Percentiles rank a stretch among this genome's conserved stretches.
Conservation (phyloP, 192 early-diverging fungal species). For the Haplosporangium gracile region DNA sequence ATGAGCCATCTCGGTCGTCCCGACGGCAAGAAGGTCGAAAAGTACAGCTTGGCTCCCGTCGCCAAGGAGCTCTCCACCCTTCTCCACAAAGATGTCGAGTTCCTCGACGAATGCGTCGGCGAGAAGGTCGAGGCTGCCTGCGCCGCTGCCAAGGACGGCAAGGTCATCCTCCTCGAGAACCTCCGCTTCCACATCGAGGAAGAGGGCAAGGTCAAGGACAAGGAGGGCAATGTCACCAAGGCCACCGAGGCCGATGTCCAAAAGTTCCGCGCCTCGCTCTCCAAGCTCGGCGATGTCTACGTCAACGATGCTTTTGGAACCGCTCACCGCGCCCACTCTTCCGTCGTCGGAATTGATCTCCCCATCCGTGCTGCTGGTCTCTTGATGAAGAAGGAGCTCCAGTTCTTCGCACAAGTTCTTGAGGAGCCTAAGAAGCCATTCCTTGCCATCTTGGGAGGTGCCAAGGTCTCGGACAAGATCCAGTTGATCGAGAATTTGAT, state of each 20-base stretch:
- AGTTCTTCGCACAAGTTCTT: conserved; percentile 97
- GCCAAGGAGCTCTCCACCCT: conserved; percentile 85
- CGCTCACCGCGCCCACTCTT: conserved; percentile 97
- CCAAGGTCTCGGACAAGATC: conserved; percentile 99
- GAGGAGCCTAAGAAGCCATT: conserved; percentile 95
- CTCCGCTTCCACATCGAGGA: conserved; percentile 99
- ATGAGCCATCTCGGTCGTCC: conserved; percentile 99
- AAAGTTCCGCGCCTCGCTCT: conserved; percentile 92
- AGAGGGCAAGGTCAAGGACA: conserved; percentile 94
- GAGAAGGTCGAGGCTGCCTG: conserved; percentile 85
- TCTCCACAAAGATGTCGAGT: conserved; percentile 86
- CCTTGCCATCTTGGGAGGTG: conserved; percentile 96
- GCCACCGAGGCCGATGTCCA: conserved; percentile 84
- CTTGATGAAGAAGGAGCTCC: conserved; percentile 99
- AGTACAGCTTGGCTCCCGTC: conserved; percentile 95
- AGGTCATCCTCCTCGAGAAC: conserved; percentile 97
- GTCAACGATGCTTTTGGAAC: conserved; percentile 99
- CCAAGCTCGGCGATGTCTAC: conserved; percentile 95
- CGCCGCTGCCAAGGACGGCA: conserved; percentile 73
- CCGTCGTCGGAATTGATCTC: conserved; percentile 96
- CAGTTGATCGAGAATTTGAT: conserved; percentile 97
- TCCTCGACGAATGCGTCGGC: conserved; percentile 96
- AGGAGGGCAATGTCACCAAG: conserved; percentile 91
- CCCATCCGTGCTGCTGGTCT: conserved; percentile 93
- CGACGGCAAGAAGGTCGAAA: conserved; percentile 87